These are phyloP conservation scores for Wickerhamomyces tratensis DNA, from an alignment of 805 yeast species.

Conservation along the genomic window DNA sequence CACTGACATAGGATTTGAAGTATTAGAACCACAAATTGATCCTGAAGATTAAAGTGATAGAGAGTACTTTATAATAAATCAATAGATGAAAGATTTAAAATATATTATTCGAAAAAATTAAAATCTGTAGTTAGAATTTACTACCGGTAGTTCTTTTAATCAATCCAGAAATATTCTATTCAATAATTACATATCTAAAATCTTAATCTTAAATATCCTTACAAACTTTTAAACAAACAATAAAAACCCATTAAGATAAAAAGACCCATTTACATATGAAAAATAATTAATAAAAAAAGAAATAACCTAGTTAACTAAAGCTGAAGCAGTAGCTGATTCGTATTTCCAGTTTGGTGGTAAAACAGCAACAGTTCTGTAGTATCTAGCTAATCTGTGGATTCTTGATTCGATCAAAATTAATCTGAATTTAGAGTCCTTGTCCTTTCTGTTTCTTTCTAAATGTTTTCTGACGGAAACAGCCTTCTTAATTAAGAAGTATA, in stretches of 20 bases:
- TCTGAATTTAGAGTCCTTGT: constrained; percentile 99
- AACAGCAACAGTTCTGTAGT: constrained; percentile 99
- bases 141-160: too few species aligned
- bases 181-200: too few species aligned
- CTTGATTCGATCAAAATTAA: constrained; percentile 99
- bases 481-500: constrained; percentile 98
- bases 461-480: constrained; percentile 99
- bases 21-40: constrained; percentile 3
- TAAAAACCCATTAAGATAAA: constrained; percentile 12
- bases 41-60: not conserved
- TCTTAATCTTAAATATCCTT: not conserved
- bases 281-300: constrained; percentile 15
- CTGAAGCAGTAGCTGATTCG: constrained; percentile 99
- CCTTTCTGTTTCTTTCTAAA: constrained; percentile 99
- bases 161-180: not conserved
- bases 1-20: constrained; percentile 9
- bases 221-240: constrained; percentile 3
- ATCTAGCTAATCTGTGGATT: constrained; percentile 99
- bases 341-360: constrained; percentile 99
- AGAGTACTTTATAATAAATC: too few species aligned
- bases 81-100: too few species aligned
- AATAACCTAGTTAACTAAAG: constrained; percentile 86
- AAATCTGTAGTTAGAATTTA: too few species aligned
- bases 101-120: too few species aligned
- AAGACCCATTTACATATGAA: constrained; percentile 26